phyloP scores from a whole-genome alignment of 2,329 filamentous ascomycete genomes.

The Sclerotinia spermophila region DNA sequence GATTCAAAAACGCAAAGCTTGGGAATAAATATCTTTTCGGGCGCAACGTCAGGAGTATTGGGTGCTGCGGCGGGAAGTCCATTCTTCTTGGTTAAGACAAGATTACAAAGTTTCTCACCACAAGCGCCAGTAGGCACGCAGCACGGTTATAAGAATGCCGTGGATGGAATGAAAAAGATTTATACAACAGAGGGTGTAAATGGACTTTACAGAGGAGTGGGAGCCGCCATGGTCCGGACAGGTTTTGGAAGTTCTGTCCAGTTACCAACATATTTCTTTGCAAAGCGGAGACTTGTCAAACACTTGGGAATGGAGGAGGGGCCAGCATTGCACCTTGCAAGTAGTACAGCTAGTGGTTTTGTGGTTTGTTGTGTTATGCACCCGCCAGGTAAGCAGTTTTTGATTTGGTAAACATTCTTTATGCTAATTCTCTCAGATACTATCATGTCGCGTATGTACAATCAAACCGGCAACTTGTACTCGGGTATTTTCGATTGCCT shows the following conservation, averaged over 20 bases:
- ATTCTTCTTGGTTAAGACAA: slow-evolving; percentile 97
- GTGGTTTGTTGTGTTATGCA: slow-evolving; percentile 99
- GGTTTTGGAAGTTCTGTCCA: slow-evolving; percentile 96
- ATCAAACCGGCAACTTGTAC: slow-evolving; percentile 98
- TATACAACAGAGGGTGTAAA: slow-evolving; percentile 70
- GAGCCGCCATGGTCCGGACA: slow-evolving; percentile 91
- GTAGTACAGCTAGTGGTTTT: slow-evolving; percentile 86
- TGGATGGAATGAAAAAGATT: slow-evolving; percentile 79
- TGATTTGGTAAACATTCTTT: not conserved
- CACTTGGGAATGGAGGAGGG: slow-evolving; percentile 90
- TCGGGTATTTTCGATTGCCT: slow-evolving; percentile 88
- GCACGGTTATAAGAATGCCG: slow-evolving; percentile 81
- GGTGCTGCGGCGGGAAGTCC: slow-evolving; percentile 91
- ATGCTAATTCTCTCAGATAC: slow-evolving; percentile 58
- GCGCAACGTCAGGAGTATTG: slow-evolving; percentile 82
- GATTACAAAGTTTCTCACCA: slow-evolving; percentile 88
- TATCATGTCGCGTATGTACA: slow-evolving; percentile 98
- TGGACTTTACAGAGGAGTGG: slow-evolving; percentile 86
- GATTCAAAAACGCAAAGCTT: slow-evolving; percentile 77
- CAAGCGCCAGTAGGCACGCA: slow-evolving; percentile 96
- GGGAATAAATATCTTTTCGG: slow-evolving; percentile 88
- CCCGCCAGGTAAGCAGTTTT: slow-evolving; percentile 65
- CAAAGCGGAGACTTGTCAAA: slow-evolving; percentile 77
- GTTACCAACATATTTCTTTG: slow-evolving; percentile 96
- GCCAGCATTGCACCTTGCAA: slow-evolving; percentile 80